Conservation (phyloP, 768 basidiomycete genomes). For the Termitomyces sp. region DNA sequence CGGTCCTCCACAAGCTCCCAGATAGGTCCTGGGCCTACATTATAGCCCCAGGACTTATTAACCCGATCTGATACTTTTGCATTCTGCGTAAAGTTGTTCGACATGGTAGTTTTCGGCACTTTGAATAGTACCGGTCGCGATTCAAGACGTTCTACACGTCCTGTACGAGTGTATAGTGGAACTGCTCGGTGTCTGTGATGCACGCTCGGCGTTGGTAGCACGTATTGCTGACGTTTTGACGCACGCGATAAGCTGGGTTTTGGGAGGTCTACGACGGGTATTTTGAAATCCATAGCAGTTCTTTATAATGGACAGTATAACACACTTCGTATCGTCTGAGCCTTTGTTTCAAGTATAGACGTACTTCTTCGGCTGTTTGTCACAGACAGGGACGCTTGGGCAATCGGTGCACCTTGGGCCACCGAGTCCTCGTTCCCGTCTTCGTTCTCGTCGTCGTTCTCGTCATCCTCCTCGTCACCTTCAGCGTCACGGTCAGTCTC, state of each 20-base stretch:
- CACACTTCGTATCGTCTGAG: conserved; percentile 24
- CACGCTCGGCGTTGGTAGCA: conserved; percentile 57
- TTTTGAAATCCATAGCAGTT: conserved; percentile 4
- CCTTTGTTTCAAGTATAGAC: conserved; percentile 15
- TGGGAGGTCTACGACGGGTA: not conserved
- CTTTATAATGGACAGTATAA: conserved; percentile 12
- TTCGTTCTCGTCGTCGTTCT: conserved; percentile 13
- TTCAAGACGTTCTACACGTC: conserved; percentile 56
- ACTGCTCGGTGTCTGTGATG: conserved; percentile 73
- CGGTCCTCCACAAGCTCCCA: no score
- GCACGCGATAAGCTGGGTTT: conserved; percentile 28
- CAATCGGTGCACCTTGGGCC: conserved; percentile 19
- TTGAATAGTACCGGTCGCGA: conserved; percentile 46
- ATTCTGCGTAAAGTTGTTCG: conserved; percentile 53
- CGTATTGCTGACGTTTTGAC: conserved; percentile 47
- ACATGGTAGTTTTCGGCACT: conserved; percentile 33
- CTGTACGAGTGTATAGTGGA: conserved; percentile 48
- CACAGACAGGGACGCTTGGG: conserved; percentile 4
- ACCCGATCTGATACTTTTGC: not conserved
- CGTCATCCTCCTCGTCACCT: conserved; percentile 19
- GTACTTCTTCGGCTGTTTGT: conserved; percentile 16
- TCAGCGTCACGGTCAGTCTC: conserved; percentile 15
- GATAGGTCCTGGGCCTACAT: no score
- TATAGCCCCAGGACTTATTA: no score
- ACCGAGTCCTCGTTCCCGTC: conserved; percentile 19